Base-by-base conservation (phyloP, 148 eudicot genomes). In the Fagopyrum tataricum region DNA sequence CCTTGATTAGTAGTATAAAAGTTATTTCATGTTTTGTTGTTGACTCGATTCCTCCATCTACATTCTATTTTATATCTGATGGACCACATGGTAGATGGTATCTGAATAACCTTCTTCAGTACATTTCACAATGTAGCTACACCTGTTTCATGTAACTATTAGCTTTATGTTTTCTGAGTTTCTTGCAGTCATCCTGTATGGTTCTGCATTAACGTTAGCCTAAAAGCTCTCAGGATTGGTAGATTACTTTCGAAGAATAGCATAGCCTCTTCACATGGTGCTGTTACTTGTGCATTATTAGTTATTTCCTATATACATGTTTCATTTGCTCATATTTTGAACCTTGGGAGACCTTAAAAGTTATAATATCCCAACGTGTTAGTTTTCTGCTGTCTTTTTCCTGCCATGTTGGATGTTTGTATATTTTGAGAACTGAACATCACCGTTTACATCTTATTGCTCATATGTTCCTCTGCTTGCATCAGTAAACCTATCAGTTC, bases 361-460 rank as follows among this genome's bases (percentile, higher is more conserved):
- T 61, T 11, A 9, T 61, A 24, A 31, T 61, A 55, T 14, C 39
- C 39, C 24, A 42, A 1, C 18, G 31, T 64, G 42, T 4, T 14
- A 64, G 8, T 31, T 37, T 64, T 62, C 43, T 24, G n/a, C 31
- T 61, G 31, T 12, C 6, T 24, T 61, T 24, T 61, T 61, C 42
- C 13, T 61, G 4, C 67, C 40, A 11, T 61, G 12, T 24, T 61
- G 17, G 11, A 61, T 61, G 17, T 4, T 24, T 31, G 2, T 26
- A 11, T 26, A 24, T 6, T 5, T 3, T 26, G 31, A 26, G 14
- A 61, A 24, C 31, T 61, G 15, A 61, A 61, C 13, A 31, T 7
- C 47, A 41, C 47, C 24, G 4, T 68, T 68, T 44, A 40, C 72
- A 41, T 68, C 47, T 41, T 40, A 24, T 68, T 68, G 21, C 72